Evolutionary conservation across 2,329 filamentous ascomycete genomes (phyloP), one percentile per base, ranked within the genome.

Genomic region (Aspergillus terreus): DNA sequence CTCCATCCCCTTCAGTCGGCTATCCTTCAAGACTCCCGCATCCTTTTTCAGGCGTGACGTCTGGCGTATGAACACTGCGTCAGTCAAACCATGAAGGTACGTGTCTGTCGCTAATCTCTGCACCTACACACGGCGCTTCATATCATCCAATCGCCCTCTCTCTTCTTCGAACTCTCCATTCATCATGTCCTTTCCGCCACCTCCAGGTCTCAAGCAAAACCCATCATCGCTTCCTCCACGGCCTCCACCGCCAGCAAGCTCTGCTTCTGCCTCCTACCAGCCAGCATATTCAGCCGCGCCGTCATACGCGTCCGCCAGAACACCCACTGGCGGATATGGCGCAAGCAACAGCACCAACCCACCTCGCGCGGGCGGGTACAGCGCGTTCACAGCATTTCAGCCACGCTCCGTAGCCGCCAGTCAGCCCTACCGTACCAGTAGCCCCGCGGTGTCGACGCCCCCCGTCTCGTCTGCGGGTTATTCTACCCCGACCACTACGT

Each of bases 141-240:
- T 53, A 55, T 15, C 54, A 62, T 61, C 56, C 54, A 62, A 56
- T 17, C 35, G 35, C 62, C 54, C 40, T 52, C 50, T 61, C 53
- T 61, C 53, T 63, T 64, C 15, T 59, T 66, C 66, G 72, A 67
- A 64, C 67, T 53, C 64, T 61, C 70, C 71, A 64, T 77, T 78
- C 77, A 79, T 78, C 76, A 92, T 92, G 89, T 86, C 88, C 75
- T 90, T 90, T 81, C 86, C 88, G 75, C 86, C 86, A 69, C 87
- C 87, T 87, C 87, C 89, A 90, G 88, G 88, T 81, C 76, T 82
- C 56, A 74, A 69, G 57, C 58, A 68, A 63, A 62, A 71, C 70
- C 78, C 71, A 66, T 81, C 69, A 65, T 89, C 87, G 61, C 86
- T 95, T 36, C 90, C 90, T 59, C 84, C 89, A 57, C 86, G 88